Evolutionary conservation across 257 asterid species (phyloP).

Genomic region (Gentiana macrophylla): DNA sequence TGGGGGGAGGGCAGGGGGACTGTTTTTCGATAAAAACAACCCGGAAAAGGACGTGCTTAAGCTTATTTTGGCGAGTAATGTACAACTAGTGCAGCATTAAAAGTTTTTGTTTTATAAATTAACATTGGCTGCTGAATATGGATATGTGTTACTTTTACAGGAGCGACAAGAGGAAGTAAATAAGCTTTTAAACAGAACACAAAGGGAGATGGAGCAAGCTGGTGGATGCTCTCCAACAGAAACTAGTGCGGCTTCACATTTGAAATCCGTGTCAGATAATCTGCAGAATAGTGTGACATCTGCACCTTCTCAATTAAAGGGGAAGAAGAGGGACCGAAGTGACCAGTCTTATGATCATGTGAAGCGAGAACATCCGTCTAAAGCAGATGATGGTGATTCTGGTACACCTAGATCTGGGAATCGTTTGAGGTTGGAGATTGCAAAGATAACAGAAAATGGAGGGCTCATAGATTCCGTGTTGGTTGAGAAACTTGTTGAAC

Average conservation of each 20-base stretch:
- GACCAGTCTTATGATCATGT: constrained; percentile 50
- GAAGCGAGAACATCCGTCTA: constrained; percentile 58
- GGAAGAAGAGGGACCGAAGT: constrained; percentile 85
- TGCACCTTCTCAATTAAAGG: constrained; percentile 53
- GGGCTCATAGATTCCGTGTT: constrained; percentile 60
- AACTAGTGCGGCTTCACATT: constrained; percentile 46
- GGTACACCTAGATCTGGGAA: constrained; percentile 32
- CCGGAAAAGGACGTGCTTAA: no score
- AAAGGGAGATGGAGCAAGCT: constrained; percentile 70
- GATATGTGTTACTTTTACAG: constrained; percentile 23
- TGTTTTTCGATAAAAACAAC: neutral
- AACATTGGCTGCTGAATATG: no score
- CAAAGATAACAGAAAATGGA: constrained; percentile 64
- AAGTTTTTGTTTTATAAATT: no score
- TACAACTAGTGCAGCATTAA: no score
- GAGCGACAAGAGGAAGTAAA: constrained; percentile 75
- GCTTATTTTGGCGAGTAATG: neutral
- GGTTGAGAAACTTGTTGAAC: constrained; percentile 75
- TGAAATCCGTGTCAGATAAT: constrained; percentile 48
- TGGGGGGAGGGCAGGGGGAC: neutral
- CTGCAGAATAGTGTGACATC: constrained; percentile 48
- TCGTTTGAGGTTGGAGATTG: constrained; percentile 49
- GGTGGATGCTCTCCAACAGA: constrained; percentile 80
- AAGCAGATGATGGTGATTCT: constrained; percentile 48
- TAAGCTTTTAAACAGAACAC: constrained; percentile 47